Conservation (phyloP, 345 rosid genomes). For the Nephelium lappaceum region DNA sequence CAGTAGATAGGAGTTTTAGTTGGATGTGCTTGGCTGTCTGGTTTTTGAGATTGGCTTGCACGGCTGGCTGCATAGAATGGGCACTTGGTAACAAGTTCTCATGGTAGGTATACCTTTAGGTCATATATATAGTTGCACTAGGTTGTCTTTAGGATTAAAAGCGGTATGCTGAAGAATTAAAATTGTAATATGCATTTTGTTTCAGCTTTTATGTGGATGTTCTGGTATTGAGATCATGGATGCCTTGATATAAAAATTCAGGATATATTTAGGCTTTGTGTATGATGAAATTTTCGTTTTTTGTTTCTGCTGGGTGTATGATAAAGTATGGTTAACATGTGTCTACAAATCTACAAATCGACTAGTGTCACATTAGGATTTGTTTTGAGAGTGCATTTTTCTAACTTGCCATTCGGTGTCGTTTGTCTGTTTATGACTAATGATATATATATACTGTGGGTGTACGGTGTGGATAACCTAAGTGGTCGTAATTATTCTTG, state of each 20-base stretch:
- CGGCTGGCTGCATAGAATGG: neutral
- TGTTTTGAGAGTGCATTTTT: neutral
- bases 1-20: neutral
- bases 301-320: neutral
- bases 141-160: constrained; percentile 21
- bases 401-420: neutral
- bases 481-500: neutral
- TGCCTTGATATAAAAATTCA: neutral
- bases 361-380: neutral
- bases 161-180: neutral
- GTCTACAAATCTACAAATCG: neutral
- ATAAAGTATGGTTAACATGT: neutral
- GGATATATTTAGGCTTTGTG: neutral
- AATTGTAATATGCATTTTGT: neutral
- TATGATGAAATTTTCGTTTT: neutral
- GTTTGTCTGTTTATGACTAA: neutral
- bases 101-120: constrained; percentile 13
- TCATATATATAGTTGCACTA: neutral
- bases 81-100: neutral
- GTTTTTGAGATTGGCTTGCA: constrained; percentile 36
- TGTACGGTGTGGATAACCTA: neutral
- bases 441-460: neutral
- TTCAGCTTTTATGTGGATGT: neutral
- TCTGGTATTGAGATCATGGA: neutral
- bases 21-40: constrained; percentile 25